Evolutionary conservation across 2,329 filamentous ascomycete genomes (phyloP).

Genomic region (Exophiala sideris): DNA sequence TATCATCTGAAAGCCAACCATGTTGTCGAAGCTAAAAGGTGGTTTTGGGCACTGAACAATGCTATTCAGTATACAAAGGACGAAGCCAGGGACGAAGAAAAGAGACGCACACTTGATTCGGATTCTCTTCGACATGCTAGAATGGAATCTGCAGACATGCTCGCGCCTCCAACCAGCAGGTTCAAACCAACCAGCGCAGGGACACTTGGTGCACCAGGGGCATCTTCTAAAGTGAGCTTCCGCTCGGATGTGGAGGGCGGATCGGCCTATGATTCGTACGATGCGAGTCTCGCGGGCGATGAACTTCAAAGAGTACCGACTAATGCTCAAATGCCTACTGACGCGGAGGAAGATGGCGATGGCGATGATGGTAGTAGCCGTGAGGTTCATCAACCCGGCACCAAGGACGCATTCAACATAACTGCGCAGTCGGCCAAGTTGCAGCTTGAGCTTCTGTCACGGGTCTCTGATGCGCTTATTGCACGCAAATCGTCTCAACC

Average conservation of each 20-base stretch:
- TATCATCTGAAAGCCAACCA: conserved; percentile 98
- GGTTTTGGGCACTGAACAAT: conserved; percentile 99
- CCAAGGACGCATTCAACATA: conserved; percentile 93
- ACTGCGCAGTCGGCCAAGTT: conserved; percentile 92
- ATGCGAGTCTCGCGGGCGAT: conserved; percentile 51
- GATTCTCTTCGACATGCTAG: conserved; percentile 76
- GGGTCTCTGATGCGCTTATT: conserved; percentile 65
- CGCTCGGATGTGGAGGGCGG: conserved; percentile 55
- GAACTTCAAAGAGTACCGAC: conserved; percentile 50
- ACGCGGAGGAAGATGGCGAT: conserved; percentile 66
- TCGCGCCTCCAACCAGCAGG: conserved; percentile 37
- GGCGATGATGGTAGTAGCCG: conserved; percentile 79
- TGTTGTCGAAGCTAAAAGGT: conserved; percentile 94
- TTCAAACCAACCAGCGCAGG: conserved; percentile 33
- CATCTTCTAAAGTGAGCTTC: conserved; percentile 47
- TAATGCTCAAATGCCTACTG: conserved; percentile 50
- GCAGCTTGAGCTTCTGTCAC: conserved; percentile 84
- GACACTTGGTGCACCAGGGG: conserved; percentile 36
- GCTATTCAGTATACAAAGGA: conserved; percentile 98
- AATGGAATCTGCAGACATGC: conserved; percentile 57
- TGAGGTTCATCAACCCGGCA: conserved; percentile 65
- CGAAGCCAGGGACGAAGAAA: conserved; percentile 86
- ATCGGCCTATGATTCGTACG: conserved; percentile 53
- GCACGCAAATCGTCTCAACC: conserved; percentile 60
- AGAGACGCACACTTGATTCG: conserved; percentile 67